phyloP scores from a whole-genome alignment of 2,329 filamentous ascomycete genomes.

The Aspergillus sp. region DNA sequence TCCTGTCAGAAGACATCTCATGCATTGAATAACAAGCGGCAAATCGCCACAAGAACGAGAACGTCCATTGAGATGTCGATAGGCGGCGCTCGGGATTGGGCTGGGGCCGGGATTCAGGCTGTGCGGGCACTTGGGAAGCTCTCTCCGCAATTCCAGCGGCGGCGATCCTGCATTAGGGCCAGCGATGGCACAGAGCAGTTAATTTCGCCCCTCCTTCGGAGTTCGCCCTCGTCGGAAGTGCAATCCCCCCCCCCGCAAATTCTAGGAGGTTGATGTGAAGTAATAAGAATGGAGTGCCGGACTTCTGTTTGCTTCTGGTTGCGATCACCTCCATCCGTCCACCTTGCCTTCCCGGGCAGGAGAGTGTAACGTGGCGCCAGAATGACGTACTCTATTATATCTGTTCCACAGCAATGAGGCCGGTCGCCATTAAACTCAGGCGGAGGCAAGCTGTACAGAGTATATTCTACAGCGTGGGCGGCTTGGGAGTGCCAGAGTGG shows the following conservation, averaged over 20 bases:
- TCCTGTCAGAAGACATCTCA: conserved; percentile 1
- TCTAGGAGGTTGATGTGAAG: neutral
- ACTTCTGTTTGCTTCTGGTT: neutral
- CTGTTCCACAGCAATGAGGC: conserved; percentile 8
- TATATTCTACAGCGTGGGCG: no score
- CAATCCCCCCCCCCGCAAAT: conserved; percentile 11
- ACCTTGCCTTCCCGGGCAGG: neutral
- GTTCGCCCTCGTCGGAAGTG: neutral
- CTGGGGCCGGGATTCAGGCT: conserved; percentile 2
- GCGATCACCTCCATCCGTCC: neutral
- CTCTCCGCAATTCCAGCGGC: conserved; percentile 21
- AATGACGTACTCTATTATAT: conserved; percentile 19
- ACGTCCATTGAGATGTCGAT: neutral
- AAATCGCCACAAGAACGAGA: neutral
- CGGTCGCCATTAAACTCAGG: neutral
- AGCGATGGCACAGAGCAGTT: neutral
- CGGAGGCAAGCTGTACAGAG: neutral
- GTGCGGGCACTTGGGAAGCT: conserved; percentile 15
- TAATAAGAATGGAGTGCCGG: neutral
- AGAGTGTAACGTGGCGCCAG: conserved; percentile 17
- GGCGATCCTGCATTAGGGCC: conserved; percentile 20
- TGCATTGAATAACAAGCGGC: neutral
- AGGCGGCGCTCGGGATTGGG: neutral
- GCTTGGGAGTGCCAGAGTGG: neutral
- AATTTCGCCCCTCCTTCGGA: neutral